Evolutionary conservation across 2,329 filamentous ascomycete species (phyloP), one percentile per base, ranked within the genome.

Genomic region (Colletotrichum abscissum): DNA sequence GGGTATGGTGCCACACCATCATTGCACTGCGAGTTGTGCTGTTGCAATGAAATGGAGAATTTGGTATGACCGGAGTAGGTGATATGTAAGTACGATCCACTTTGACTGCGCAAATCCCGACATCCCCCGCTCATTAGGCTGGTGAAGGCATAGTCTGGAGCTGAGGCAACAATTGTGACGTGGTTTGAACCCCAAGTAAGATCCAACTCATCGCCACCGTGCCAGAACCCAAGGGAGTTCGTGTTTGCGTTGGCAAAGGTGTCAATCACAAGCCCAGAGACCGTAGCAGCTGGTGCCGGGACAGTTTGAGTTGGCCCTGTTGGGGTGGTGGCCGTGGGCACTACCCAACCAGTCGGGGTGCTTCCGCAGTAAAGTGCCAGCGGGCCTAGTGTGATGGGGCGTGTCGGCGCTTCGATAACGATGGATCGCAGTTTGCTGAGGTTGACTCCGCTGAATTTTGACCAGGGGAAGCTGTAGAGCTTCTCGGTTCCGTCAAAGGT

Each of bases 191-290:
- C 83, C 76, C 88, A 88, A 14, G 86, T 87, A 28, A 89, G 80
- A 5, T 81, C 83, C 78, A 92, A 86, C 19, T 93, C 91, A 59
- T 91, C 90, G n/a, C 85, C 85, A 11, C 92, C 92, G 79, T 93
- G 91, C 88, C 90, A 93, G 80, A 89, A 87, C 3, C 88, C 88
- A 2, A 93, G 85, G 22, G 88, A 86, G 77, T 94, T 93, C 30
- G 81, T 85, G 73, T 85, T 81, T 3, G 80, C 69, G 75, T 84
- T 85, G 46, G 81, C 81, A 75, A 94, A 94, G 4, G 85, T 86
- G 80, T 94, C 92, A 69, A 94, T 89, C 0, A 92, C 83, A 35
- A 90, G 83, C 14, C 82, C 81, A 19, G 86, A 83, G 30, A 86
- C 86, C 24, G 86, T 84, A 62, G 87, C 84, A 14, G 81, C 76